Base-by-base conservation (phyloP, 352 stramenopile species). In the Elongisporangium anandrum region DNA sequence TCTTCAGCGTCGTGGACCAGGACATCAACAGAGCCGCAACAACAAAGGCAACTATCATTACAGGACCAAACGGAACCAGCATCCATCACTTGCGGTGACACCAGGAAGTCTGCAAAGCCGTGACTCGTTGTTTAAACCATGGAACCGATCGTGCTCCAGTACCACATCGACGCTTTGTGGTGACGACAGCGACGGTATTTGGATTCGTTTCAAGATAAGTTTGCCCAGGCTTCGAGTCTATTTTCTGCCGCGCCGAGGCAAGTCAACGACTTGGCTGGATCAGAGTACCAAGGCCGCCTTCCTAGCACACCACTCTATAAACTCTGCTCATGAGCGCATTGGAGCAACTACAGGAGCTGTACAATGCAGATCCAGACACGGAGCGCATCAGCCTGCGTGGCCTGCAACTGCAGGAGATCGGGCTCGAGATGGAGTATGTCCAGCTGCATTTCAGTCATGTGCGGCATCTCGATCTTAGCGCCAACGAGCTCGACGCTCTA, bases 401-500 rank as follows among this genome's bases (percentile, higher is more conserved):
- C 15, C 64, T 64, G 7, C 50, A 59, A 2, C 66, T 89, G 17
- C 63, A 75, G 4, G 52, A 67, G 1, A 54, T 75, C 4, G 66
- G 75, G 7, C 57, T 59, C 7, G 68, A 85, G 22, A 52, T 86
- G 12, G 55, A 48, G 24, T 89, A 76, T 58, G 50, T 89, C 0
- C 57, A 72, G 16, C 47, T 63, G 2, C 60, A 88, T 13, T 87
- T 89, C 52, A 55, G 69, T 0, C 47, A 71, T 49, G 58, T 84
- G 10, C 75, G 77, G 0, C 76, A 89, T 50, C 64, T 92, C 19
- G 71, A 92, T 29, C 59, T 92, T 19, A 76, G 77, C 21, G 68
- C 81, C 21, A 92, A 92, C 52, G 50, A 59, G 12, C 68, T 92
- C 0, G 64, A 65, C 0, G 34, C 54, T 19, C 60, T 90, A 0